phyloP scores from a whole-genome alignment of 2,329 filamentous ascomycete genomes.

The Cladosporium sp. region DNA sequence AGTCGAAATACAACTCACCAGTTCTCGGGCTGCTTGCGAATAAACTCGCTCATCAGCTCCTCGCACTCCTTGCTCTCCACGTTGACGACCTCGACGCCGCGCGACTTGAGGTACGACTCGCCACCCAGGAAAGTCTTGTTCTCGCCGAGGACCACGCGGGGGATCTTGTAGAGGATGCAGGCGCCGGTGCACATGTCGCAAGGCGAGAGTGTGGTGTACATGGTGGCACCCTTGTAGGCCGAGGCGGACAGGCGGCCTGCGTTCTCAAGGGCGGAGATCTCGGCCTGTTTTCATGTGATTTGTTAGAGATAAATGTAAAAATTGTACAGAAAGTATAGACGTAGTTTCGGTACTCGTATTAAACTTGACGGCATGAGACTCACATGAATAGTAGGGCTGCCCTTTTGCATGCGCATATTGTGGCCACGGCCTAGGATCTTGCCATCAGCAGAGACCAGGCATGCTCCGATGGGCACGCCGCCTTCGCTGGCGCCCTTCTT shows the following conservation, averaged over 20 bases:
- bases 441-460: conserved; percentile 67
- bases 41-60: conserved; percentile 70
- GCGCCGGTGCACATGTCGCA: conserved; percentile 83
- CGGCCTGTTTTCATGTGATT: conserved; percentile 54
- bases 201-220: conserved; percentile 78
- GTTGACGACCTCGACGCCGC: conserved; percentile 73
- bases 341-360: neutral
- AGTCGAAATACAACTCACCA: conserved; percentile 45
- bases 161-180: conserved; percentile 73
- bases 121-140: conserved; percentile 74
- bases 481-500: conserved; percentile 56
- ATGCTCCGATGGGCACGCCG: conserved; percentile 59
- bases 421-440: conserved; percentile 70
- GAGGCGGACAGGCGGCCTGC: conserved; percentile 70
- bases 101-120: conserved; percentile 66
- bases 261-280: conserved; percentile 74
- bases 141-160: conserved; percentile 74
- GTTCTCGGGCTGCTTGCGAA: conserved; percentile 68
- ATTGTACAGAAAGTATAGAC: neutral
- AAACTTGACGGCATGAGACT: conserved; percentile 16
- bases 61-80: conserved; percentile 65
- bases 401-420: conserved; percentile 73
- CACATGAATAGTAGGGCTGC: conserved; percentile 71
- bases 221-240: conserved; percentile 70
- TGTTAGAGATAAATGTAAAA: neutral